A percentile compares a stretch with the other conserved stretches of the same genome.
These are phyloP conservation scores for Paecilomyces dactylethromorphus DNA, from an alignment of 2,329 filamentous ascomycete genomes.

Conservation along the genomic window DNA sequence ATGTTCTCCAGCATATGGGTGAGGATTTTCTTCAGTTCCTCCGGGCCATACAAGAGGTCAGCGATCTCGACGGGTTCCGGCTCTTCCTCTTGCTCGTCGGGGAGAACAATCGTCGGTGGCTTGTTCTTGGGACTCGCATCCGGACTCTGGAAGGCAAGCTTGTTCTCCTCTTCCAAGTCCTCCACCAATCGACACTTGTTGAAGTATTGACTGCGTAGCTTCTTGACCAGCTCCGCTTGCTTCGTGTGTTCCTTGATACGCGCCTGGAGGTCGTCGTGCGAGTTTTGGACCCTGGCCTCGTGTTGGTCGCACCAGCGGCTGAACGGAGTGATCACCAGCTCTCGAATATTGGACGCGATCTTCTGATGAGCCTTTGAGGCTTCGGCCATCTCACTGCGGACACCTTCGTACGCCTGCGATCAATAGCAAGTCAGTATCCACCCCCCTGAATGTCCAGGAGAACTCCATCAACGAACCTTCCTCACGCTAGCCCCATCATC, in stretches of 20 bases:
- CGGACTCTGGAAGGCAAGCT: conserved; percentile 90
- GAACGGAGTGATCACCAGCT: conserved; percentile 91
- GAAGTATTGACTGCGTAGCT: conserved; percentile 93
- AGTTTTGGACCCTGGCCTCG: conserved; percentile 82
- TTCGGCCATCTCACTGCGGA: conserved; percentile 87
- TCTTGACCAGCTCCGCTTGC: conserved; percentile 84
- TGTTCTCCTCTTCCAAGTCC: conserved; percentile 96
- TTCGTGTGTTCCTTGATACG: conserved; percentile 90
- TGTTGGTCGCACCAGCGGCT: conserved; percentile 94
- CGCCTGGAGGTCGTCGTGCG: conserved; percentile 85
- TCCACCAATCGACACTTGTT: conserved; percentile 97
- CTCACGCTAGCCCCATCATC: conserved; percentile 94
- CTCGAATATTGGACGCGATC: conserved; percentile 92
- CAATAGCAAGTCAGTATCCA: neutral
- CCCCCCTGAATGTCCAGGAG: neutral
- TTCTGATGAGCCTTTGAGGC: conserved; percentile 86
- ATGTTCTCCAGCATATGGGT: conserved; percentile 80
- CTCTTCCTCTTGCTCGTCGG: conserved; percentile 62
- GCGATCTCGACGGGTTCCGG: conserved; percentile 83
- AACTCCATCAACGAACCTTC: conserved; percentile 57
- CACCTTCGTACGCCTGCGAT: conserved; percentile 80
- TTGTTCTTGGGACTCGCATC: conserved; percentile 57
- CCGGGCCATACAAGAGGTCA: conserved; percentile 75
- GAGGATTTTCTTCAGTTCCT: conserved; percentile 87
- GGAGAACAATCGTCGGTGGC: conserved; percentile 74